Evolutionary conservation across 768 basidiomycete genomes (phyloP), one percentile per base, ranked within the genome.

Genomic region (Lentinula sp.): DNA sequence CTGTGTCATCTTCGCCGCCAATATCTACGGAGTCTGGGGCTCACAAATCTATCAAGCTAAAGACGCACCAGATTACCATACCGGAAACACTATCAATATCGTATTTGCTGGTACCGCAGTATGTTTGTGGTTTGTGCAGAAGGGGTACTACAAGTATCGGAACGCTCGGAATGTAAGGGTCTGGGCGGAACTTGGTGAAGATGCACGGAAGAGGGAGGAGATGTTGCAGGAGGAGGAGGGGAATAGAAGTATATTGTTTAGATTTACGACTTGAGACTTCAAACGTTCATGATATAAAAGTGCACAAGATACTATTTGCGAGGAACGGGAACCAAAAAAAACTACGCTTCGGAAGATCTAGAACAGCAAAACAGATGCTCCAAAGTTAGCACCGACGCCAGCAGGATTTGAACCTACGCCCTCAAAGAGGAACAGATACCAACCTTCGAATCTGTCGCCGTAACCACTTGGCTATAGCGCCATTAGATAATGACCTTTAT

Each of bases 381-480:
- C 2, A 3, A 28, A 3, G 2, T 0, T 28, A 2, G 2, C 28
- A 3, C 4, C 28, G 28, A 28, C 28, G 28, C 28, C 28, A 28
- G 28, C 28, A 28, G 28, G 36, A 18, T 55, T 45, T 45, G 43
- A 45, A 45, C 43, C 43, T 45, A n/a, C 43, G n/a, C 43, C 43
- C 43, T 45, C 43, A 45, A 45, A 45, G 43, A 45, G 43, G 43
- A 45, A 45, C 43, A 45, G 43, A 45, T 45, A 45, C 5, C n/a
- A 4, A 8, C n/a, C 7, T 45, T 45, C 43, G 43, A 45, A 45
- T 45, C 49, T 28, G 32, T 50, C 49, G 49, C 49, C 49, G 49
- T 50, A 50, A 50, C 84, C 84, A 85, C 84, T 86, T 85, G 82
- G 84, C 84, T 50, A 50, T 50, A 50, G 49, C 32, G 32, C 49